Evolutionary conservation across 2,329 filamentous ascomycete genomes (phyloP), one percentile per base, ranked within the genome.

Genomic region (Pseudogymnoascus sp.): DNA sequence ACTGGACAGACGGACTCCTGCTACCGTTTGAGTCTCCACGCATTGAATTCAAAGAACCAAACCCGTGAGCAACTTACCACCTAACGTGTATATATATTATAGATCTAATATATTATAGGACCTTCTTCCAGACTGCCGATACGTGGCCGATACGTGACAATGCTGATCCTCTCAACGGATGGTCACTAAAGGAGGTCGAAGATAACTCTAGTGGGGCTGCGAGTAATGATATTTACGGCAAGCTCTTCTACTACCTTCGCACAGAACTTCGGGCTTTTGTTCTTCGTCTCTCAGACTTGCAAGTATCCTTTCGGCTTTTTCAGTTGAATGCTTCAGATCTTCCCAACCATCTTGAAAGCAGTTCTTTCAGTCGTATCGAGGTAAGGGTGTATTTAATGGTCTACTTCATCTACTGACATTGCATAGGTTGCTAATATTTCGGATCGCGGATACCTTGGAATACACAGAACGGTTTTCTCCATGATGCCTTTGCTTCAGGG

Each of bases 111-210:
- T 16, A 16, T 2, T 5, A 5, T 11, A 78, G 76, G 4, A 77
- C 75, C 0, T 69, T 78, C 8, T 78, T 74, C 62, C 69, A 72
- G 21, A 62, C 59, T 5, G 46, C 23, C 0, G 37, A 62, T 0
- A 46, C 34, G 0, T 79, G 77, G 78, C 73, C 73, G 0, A 74
- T 78, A 70, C 67, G 65, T 3, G 77, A 78, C 59, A 63, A 59
- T 43, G 70, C 75, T 0, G 71, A 76, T 62, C 76, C 77, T 18
- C 62, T 75, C 1, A 40, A 69, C 14, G 75, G 77, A 2, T 80
- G 77, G 77, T 3, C 56, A 1, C 18, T 68, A 2, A 3, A 64
- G 2, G 74, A 78, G 0, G 66, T 76, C 40, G 8, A 60, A 11
- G 31, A 62, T 9, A 65, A n/a, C 38, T 66, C 31, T n/a, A 28